Percentiles rank a stretch among this genome's conserved stretches.
Evolutionary conservation across 371 early-diverging fungal species (phyloP).

Genomic region (Syncephalastrum sp.): DNA sequence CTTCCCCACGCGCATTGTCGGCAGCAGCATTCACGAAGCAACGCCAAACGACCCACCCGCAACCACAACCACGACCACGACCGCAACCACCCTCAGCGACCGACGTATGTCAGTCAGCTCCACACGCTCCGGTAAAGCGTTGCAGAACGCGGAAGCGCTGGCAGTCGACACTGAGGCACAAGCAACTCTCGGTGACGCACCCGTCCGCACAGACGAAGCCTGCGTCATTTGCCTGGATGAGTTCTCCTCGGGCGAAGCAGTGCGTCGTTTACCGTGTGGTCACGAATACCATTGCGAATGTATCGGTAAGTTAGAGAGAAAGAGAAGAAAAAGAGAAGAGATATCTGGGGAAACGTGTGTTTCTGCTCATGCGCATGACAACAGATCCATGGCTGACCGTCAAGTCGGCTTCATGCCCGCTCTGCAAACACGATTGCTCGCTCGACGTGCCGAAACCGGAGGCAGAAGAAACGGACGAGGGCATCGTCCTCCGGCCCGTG

Average conservation of each 20-base stretch:
- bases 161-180: not conserved
- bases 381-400: conserved; percentile 57
- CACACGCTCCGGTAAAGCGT: conserved; percentile 22
- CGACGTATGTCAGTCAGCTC: conserved; percentile 16
- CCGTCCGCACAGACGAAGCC: conserved; percentile 25
- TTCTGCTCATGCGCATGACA: not conserved
- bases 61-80: too few species aligned
- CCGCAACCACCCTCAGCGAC: too few species aligned
- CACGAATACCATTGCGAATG: conserved; percentile 86
- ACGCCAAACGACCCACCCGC: not conserved
- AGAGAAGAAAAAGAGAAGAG: not conserved
- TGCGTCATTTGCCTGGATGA: conserved; percentile 86
- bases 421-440: conserved; percentile 57
- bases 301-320: conserved; percentile 59
- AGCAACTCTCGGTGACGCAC: conserved; percentile 1
- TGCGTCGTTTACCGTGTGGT: conserved; percentile 70
- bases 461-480: not conserved
- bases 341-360: not conserved
- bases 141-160: conserved; percentile 32
- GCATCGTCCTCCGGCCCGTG: not conserved
- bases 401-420: conserved; percentile 54
- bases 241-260: conserved; percentile 57
- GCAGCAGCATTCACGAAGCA: conserved; percentile 6
- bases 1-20: conserved; percentile 44
- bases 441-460: conserved; percentile 20